phyloP scores from a whole-genome alignment of 768 basidiomycete genomes.

The Lactifluus volemus region DNA sequence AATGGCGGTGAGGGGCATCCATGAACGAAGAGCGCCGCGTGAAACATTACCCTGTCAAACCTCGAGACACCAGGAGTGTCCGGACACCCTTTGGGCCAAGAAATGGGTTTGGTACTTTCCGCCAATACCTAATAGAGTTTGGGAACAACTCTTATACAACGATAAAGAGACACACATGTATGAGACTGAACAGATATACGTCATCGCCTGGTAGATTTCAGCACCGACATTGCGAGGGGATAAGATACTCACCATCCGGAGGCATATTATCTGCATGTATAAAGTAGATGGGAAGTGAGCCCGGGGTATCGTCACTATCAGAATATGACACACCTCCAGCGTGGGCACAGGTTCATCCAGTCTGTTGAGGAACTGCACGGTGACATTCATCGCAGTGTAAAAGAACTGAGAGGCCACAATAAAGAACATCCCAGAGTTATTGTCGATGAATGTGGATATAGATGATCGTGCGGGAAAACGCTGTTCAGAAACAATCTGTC shows the following conservation, averaged over 20 bases:
- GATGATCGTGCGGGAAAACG: background rate
- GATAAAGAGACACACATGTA: constrained; percentile 36
- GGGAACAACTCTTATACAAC: background rate
- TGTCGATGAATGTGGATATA: background rate
- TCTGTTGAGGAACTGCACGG: constrained; percentile 53
- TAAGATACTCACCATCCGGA: constrained; percentile 44
- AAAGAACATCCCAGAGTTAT: constrained; percentile 52
- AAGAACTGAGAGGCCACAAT: constrained; percentile 50
- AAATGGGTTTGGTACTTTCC: constrained; percentile 46
- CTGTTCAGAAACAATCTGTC: background rate
- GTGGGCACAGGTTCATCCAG: constrained; percentile 45
- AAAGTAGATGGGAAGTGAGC: background rate
- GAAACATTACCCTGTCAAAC: constrained; percentile 47
- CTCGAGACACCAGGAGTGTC: constrained; percentile 45
- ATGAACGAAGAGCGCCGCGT: background rate
- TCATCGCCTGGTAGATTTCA: constrained; percentile 34
- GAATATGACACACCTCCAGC: background rate
- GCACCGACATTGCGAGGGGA: background rate
- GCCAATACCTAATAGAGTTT: constrained; percentile 27
- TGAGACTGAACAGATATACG: constrained; percentile 40
- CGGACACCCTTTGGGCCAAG: constrained; percentile 66
- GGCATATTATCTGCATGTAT: constrained; percentile 37
- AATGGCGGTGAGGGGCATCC: background rate
- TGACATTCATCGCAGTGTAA: constrained; percentile 50
- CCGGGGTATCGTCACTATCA: background rate